Evolutionary conservation across 176 grass and related monocot species (phyloP), one percentile per base, ranked within the genome.

Genomic region (Urochloa ruziziensis): DNA sequence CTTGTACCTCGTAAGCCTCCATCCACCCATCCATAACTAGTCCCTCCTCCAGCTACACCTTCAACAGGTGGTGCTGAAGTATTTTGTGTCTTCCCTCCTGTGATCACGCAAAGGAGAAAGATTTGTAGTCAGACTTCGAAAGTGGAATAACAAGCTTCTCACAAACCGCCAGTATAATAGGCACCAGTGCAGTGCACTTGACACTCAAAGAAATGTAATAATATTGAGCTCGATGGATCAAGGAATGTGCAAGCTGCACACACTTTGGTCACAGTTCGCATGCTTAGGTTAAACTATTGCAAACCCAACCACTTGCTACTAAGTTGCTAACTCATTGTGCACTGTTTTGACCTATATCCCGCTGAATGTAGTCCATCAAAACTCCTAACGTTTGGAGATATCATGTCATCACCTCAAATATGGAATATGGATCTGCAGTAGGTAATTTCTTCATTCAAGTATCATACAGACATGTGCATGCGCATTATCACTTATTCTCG

Each of bases 11-110:
- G 71, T 53, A 77, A 73, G 19, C 88, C 89, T 74, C 88, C 89
- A 71, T 95, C 85, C 53, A 83, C 88, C 96, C 96, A 98, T 76
- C 96, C 96, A 90, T 98, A 98, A 56, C 92, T 92, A 77, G 96
- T 98, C 30, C 96, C 96, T 64, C 96, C 96, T 83, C 96, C 96
- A 92, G 96, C 89, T 83, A 98, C 73, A 80, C 96, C 96, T 91
- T 98, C 96, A 67, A 98, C 87, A 78, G 93, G 93, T 14, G 93
- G 93, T 62, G 90, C 87, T 17, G 85, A 78, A 78, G 77, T 58
- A 49, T 85, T 86, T 82, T 82, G 82, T 0, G 72, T 35, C 83
- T 92, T 86, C 44, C 23, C 79, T 82, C 82, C 93, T 93, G 54
- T 59, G 12, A 72, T 80, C 28, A 37, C 5, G 48, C 19, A 61